Conservation (phyloP, 495 filamentous ascomycete species). For the Podospora appendiculata region DNA sequence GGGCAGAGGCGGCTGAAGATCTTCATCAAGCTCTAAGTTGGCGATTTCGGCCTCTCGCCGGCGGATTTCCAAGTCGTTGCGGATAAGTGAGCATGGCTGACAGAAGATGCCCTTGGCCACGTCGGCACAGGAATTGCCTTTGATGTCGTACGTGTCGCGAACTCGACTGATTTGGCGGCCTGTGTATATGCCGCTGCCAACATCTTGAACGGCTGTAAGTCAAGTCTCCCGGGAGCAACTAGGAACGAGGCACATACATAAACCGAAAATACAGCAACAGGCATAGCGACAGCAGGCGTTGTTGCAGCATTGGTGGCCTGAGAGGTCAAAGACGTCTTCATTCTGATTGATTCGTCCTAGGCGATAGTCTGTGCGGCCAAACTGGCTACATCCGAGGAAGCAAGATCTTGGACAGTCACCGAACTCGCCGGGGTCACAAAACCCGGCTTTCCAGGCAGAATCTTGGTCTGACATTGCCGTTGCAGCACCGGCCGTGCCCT, state of each 20-base stretch:
- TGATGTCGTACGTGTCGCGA: slow-evolving; percentile 17
- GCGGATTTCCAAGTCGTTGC: slow-evolving; percentile 17
- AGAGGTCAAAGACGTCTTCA: slow-evolving; percentile 13
- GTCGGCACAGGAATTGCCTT: slow-evolving; percentile 12
- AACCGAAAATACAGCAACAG: slow-evolving; percentile 6
- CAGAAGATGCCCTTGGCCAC: slow-evolving; percentile 18
- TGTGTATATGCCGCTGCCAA: slow-evolving; percentile 21
- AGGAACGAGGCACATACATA: slow-evolving; percentile 7
- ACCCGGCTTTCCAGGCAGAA: slow-evolving; percentile 10
- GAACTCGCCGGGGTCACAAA: slow-evolving; percentile 13
- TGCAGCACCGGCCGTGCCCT: not conserved
- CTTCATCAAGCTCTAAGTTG: not conserved
- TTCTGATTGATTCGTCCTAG: slow-evolving; percentile 5
- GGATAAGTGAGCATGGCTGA: slow-evolving; percentile 21
- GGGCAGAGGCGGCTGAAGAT: slow-evolving; percentile 5
- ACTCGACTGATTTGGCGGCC: slow-evolving; percentile 11
- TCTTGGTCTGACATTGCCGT: not conserved
- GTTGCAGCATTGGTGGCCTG: slow-evolving; percentile 13
- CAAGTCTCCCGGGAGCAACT: not conserved
- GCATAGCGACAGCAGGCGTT: slow-evolving; percentile 11
- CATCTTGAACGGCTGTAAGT: slow-evolving; percentile 2
- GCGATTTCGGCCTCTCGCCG: slow-evolving; percentile 9
- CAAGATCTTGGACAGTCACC: slow-evolving; percentile 14
- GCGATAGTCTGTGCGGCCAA: slow-evolving; percentile 14
- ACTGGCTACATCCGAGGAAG: slow-evolving; percentile 16